Evolutionary conservation across 169 alveolate species (phyloP).

Genomic region (Plasmodium inui): DNA sequence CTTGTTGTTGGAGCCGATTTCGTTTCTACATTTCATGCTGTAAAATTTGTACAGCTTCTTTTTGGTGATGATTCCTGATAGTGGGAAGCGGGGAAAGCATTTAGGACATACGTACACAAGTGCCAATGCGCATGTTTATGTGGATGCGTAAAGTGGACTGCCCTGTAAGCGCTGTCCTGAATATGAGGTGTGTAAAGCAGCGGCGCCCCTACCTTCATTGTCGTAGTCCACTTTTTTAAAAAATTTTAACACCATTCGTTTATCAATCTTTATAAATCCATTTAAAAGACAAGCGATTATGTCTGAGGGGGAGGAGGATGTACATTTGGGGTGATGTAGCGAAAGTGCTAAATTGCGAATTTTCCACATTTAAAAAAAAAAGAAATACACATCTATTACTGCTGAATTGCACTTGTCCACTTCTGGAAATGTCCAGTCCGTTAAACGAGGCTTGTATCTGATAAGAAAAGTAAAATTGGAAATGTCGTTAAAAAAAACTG

Average conservation of each 20-base stretch:
- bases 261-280: constrained; percentile 46
- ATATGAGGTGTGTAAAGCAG: not conserved
- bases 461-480: not conserved
- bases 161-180: not conserved
- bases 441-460: constrained; percentile 42
- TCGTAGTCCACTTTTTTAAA: constrained; percentile 58
- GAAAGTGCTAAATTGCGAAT: not conserved
- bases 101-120: not conserved
- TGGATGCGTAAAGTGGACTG: not conserved
- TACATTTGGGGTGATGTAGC: not conserved
- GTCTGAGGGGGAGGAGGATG: not conserved
- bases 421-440: constrained; percentile 51
- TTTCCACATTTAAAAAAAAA: not conserved
- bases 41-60: constrained; percentile 40
- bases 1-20: constrained; percentile 12
- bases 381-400: constrained; percentile 4
- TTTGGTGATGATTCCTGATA: constrained; percentile 38
- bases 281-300: constrained; percentile 60
- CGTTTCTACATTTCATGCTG: constrained; percentile 21
- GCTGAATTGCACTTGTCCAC: constrained; percentile 30
- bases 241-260: constrained; percentile 12
- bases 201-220: constrained; percentile 22
- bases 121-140: not conserved
- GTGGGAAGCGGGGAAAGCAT: not conserved
- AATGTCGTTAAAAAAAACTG: not conserved